These are phyloP conservation scores for Globisporangium ultimum DNA, from an alignment of 352 stramenopile species.

Conservation along the genomic window DNA sequence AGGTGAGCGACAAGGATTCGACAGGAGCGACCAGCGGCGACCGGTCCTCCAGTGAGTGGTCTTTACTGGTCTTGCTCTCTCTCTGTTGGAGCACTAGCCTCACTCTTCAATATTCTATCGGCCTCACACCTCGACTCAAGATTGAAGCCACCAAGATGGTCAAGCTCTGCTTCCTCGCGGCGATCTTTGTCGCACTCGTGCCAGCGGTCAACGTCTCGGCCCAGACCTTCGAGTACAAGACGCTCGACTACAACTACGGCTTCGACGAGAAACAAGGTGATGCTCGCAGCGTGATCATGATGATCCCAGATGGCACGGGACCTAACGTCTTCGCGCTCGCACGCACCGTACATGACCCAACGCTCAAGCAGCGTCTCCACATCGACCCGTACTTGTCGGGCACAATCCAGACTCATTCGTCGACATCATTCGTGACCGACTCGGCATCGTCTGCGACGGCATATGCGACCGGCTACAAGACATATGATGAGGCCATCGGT, in stretches of 20 bases:
- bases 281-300: conserved; percentile 63
- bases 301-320: conserved; percentile 65
- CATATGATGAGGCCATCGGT: conserved; percentile 53
- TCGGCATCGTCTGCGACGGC: conserved; percentile 50
- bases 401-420: conserved; percentile 58
- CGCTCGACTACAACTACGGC: conserved; percentile 53
- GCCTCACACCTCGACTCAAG: conserved; percentile 7
- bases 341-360: conserved; percentile 52
- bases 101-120: conserved; percentile 9
- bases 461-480: conserved; percentile 67
- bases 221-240: conserved; percentile 59
- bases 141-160: conserved; percentile 16
- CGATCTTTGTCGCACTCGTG: conserved; percentile 24
- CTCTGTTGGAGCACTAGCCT: background rate
- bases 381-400: conserved; percentile 55
- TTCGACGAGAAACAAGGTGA: conserved; percentile 42
- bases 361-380: conserved; percentile 49
- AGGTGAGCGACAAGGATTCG: too few species aligned
- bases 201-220: conserved; percentile 6
- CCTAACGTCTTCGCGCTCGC: conserved; percentile 63
- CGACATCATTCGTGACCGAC: conserved; percentile 63
- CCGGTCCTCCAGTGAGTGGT: too few species aligned
- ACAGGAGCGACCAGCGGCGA: too few species aligned
- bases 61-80: too few species aligned
- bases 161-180: conserved; percentile 30